phyloP scores from a whole-genome alignment of 345 rosid genomes.

The Noccaea bulbosa region DNA sequence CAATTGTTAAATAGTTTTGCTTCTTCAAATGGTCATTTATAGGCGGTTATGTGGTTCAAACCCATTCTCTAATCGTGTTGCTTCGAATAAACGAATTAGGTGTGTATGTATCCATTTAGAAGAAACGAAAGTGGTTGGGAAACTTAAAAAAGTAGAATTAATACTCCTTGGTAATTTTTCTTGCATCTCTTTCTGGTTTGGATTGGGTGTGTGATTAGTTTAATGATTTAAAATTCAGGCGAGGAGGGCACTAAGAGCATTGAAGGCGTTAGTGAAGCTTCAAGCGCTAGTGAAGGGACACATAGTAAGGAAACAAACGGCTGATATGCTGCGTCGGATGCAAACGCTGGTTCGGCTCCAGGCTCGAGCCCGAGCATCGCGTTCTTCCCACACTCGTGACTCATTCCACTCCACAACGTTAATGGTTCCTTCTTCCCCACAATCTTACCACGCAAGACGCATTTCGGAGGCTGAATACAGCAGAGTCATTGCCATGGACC shows the following conservation, averaged over 20 bases:
- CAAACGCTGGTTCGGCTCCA: conserved; percentile 78
- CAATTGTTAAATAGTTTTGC: background rate
- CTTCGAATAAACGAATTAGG: background rate
- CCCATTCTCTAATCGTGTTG: background rate
- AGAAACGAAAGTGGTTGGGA: conserved; percentile 15
- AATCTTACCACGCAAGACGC: conserved; percentile 37
- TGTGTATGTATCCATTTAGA: conserved; percentile 8
- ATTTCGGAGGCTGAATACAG: conserved; percentile 42
- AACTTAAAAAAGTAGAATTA: background rate
- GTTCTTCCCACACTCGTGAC: conserved; percentile 54
- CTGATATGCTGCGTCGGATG: conserved; percentile 84
- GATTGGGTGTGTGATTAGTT: background rate
- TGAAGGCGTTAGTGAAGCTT: conserved; percentile 92
- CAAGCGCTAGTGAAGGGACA: conserved; percentile 95
- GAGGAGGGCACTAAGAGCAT: conserved; percentile 86
- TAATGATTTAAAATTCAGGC: conserved; percentile 53
- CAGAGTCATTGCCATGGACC: conserved; percentile 43
- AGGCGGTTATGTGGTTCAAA: background rate
- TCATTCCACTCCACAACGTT: conserved; percentile 47
- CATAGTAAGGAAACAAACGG: conserved; percentile 84
- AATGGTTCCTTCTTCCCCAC: conserved; percentile 47
- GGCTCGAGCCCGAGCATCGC: conserved; percentile 74
- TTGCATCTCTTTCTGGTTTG: background rate
- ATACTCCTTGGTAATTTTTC: background rate
- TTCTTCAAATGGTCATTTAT: background rate